Conservation (phyloP, 2,329 filamentous ascomycete genomes). For the Verticillium nubilum region DNA sequence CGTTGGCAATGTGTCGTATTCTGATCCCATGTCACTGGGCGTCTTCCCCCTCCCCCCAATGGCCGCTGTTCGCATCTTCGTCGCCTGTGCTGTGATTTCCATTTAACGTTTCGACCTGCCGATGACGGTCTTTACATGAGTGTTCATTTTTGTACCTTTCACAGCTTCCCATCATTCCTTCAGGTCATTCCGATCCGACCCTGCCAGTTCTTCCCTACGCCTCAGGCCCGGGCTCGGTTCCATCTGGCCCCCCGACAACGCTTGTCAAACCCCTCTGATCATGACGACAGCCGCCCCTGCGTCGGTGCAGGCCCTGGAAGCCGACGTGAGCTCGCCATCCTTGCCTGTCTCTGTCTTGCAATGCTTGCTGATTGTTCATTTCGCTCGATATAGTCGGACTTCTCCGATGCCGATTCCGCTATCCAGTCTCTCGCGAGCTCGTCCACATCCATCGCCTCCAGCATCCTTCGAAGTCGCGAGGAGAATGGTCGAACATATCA, state of each 20-base stretch:
- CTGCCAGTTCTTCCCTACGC: no score
- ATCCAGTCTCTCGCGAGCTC: constrained; percentile 10
- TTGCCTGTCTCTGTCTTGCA: not conserved
- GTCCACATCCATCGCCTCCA: constrained; percentile 26
- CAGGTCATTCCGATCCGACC: no score
- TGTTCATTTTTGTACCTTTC: not conserved
- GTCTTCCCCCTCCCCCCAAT: not conserved
- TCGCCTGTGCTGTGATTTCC: not conserved
- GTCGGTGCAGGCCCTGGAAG: not conserved
- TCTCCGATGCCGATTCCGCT: not conserved
- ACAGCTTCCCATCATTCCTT: not conserved
- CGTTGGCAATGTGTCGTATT: no score
- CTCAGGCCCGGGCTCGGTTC: no score
- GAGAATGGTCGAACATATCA: constrained; percentile 35
- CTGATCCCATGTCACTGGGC: not conserved
- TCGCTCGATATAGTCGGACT: not conserved
- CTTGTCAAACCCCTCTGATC: not conserved
- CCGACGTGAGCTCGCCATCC: not conserved
- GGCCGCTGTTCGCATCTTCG: no score
- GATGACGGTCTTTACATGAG: not conserved
- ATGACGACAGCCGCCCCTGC: not conserved
- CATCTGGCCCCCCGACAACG: no score
- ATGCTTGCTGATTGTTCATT: not conserved
- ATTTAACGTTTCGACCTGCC: not conserved
- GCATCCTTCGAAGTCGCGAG: constrained; percentile 29